phyloP scores from a whole-genome alignment of 169 alveolate genomes.

The Plasmodium coatneyi region DNA sequence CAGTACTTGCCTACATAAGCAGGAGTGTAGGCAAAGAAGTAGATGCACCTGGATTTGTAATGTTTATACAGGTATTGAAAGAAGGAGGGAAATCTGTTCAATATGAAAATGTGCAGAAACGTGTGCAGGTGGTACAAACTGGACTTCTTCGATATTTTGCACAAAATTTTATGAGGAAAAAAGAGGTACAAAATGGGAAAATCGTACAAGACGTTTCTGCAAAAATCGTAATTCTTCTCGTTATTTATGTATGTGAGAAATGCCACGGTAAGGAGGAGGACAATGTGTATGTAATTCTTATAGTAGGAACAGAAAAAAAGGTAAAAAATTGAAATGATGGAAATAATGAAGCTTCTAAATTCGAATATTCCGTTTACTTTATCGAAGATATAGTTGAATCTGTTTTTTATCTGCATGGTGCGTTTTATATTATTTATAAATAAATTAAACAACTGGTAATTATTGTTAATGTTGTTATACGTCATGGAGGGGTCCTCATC shows the following conservation, averaged over 20 bases:
- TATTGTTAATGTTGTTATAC: conserved; percentile 48
- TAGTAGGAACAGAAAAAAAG: conserved; percentile 54
- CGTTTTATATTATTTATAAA: conserved; percentile 57
- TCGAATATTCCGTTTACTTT: conserved; percentile 55
- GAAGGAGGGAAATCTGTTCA: conserved; percentile 50
- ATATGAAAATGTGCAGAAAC: conserved; percentile 51
- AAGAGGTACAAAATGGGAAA: conserved; percentile 55
- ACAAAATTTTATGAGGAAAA: conserved; percentile 55
- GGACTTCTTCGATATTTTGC: conserved; percentile 49
- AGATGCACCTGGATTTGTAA: conserved; percentile 43
- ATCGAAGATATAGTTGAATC: conserved; percentile 16
- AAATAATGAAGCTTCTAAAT: conserved; percentile 46
- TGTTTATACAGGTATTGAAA: conserved; percentile 58
- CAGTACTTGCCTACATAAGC: conserved; percentile 38
- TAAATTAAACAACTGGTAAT: conserved; percentile 51
- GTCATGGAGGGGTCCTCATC: conserved; percentile 37
- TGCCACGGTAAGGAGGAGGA: conserved; percentile 21
- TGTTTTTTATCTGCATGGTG: conserved; percentile 64
- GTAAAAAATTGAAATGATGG: conserved; percentile 45
- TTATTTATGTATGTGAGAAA: conserved; percentile 39
- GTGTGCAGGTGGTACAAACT: conserved; percentile 54
- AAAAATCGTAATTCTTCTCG: conserved; percentile 59
- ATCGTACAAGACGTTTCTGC: conserved; percentile 31
- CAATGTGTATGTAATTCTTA: conserved; percentile 55
- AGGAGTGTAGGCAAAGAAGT: conserved; percentile 63